phyloP scores from a whole-genome alignment of 352 stramenopile species.

The Pythium vanterpoolii region DNA sequence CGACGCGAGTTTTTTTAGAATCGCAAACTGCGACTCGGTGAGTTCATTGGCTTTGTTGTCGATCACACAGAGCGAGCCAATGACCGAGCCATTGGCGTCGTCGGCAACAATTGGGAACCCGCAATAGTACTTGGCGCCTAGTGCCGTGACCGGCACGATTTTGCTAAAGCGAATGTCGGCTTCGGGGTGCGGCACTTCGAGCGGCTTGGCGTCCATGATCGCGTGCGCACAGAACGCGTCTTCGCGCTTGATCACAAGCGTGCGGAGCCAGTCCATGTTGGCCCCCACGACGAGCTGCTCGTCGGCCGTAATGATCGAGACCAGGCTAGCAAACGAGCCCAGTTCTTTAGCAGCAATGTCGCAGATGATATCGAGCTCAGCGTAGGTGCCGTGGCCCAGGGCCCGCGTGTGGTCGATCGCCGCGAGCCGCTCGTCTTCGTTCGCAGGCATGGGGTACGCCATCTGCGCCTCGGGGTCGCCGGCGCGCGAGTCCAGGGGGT shows the following conservation, averaged over 20 bases:
- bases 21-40: conserved; percentile 15
- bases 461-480: background rate
- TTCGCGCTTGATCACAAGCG: conserved; percentile 36
- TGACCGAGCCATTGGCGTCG: conserved; percentile 19
- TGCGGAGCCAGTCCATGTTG: conserved; percentile 32
- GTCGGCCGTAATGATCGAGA: conserved; percentile 48
- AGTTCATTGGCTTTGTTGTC: conserved; percentile 11
- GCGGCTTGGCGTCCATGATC: conserved; percentile 45
- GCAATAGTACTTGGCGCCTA: conserved; percentile 58
- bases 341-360: conserved; percentile 49
- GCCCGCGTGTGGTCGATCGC: conserved; percentile 3
- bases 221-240: conserved; percentile 56
- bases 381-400: background rate
- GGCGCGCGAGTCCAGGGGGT: background rate
- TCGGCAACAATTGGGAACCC: conserved; percentile 40
- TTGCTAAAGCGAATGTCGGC: conserved; percentile 54
- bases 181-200: conserved; percentile 46
- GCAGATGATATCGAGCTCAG: conserved; percentile 68
- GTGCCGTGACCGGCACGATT: conserved; percentile 16
- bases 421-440: conserved; percentile 5
- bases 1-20: conserved; percentile 20
- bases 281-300: conserved; percentile 36
- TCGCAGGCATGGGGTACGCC: conserved; percentile 8
- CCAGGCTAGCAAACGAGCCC: conserved; percentile 40
- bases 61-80: conserved; percentile 45